Evolutionary conservation across 176 grass and related monocot species (phyloP).

Genomic region (Bromus sterilis): DNA sequence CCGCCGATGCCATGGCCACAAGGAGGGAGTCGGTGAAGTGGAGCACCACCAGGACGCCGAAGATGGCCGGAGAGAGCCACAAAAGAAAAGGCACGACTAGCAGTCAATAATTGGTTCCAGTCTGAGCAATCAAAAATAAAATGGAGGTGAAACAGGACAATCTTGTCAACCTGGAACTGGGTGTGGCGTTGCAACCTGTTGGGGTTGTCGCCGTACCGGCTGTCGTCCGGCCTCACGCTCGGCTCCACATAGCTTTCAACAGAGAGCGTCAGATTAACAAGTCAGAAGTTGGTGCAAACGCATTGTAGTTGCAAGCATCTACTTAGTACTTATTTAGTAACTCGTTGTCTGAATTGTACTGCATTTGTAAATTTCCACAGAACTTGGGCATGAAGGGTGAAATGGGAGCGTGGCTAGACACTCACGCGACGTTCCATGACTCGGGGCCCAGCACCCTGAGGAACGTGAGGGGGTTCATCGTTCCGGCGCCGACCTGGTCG

Average conservation of each 20-base stretch:
- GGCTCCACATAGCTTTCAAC: slow-evolving; percentile 76
- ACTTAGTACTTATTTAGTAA: not conserved
- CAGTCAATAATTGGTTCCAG: not conserved
- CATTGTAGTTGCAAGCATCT: not conserved
- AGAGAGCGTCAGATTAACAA: not conserved
- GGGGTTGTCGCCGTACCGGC: slow-evolving; percentile 95
- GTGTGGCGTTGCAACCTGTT: slow-evolving; percentile 93
- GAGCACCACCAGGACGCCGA: no score
- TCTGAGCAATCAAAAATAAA: not conserved
- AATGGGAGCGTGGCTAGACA: not conserved
- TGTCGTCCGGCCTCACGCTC: slow-evolving; percentile 89
- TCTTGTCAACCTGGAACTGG: slow-evolving; percentile 72
- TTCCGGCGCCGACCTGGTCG: slow-evolving; percentile 77
- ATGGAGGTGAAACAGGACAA: not conserved
- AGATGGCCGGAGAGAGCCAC: no score
- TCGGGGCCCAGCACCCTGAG: slow-evolving; percentile 83
- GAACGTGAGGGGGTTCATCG: slow-evolving; percentile 95
- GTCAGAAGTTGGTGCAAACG: not conserved
- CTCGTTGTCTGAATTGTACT: not conserved
- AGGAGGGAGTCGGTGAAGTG: no score
- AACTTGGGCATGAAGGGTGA: not conserved
- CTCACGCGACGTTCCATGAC: slow-evolving; percentile 98
- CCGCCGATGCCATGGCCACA: no score
- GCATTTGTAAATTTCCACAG: not conserved
- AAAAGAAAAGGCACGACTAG: not conserved